Evolutionary conservation across 2,329 filamentous ascomycete genomes (phyloP), one percentile per base, ranked within the genome.

Genomic region (Raffaelea ambrosiae): DNA sequence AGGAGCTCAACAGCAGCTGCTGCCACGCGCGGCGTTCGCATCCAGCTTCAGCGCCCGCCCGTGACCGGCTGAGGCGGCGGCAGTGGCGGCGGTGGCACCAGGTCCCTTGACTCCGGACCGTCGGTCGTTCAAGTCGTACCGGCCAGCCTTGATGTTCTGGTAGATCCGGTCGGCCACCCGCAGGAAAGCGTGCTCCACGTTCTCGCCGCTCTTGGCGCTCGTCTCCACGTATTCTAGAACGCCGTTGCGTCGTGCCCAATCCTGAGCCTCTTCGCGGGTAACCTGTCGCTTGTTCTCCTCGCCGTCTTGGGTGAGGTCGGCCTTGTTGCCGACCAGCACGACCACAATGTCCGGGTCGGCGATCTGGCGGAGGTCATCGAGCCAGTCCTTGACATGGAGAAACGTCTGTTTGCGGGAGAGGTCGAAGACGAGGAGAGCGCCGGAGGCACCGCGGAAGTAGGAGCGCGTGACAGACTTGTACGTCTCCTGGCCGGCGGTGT

Each of bases 201-300:
- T 88, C 62, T 95, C 88, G 46, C 93, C 93, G 53, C 84, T 94
- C 73, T 97, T 98, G 44, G 93, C 93, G 55, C 84, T 90, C 36
- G 93, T 98, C 71, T 98, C 93, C 53, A 97, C 88, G 63, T 97
- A 97, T 62, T 90, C 82, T 61, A 95, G 79, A 22, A 97, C 83
- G 50, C 86, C 86, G 65, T 97, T 96, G 55, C 75, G 70, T 51
- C 74, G 75, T 52, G 89, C 94, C 93, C 93, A 98, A 50, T 86
- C 86, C 61, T 91, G 83, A 3, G 93, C 93, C 68, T 97, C 91
- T 55, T 85, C 76, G 46, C 71, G 73, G 1, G 84, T 87, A 22
- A 97, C 89, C 62, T 94, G 85, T 48, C 91, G 77, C 67, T 82
- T 80, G 59, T 85, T 86, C 44, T 63, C 40, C 3, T 45, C 40